Evolutionary conservation across 179 eudicot species (phyloP).

Genomic region (Camellia oleifera): DNA sequence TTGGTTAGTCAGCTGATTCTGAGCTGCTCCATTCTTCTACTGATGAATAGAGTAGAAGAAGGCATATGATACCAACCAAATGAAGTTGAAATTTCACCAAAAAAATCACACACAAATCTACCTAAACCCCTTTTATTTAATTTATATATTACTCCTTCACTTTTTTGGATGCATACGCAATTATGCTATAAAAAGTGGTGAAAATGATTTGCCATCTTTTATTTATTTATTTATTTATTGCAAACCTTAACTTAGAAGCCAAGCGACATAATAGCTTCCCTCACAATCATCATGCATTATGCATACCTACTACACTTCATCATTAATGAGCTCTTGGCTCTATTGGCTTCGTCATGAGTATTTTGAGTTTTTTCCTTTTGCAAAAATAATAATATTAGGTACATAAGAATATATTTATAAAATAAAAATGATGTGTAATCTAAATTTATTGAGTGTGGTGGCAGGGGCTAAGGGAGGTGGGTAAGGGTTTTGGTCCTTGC

Average conservation of each 20-base stretch:
- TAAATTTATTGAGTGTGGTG: too few relatives aligned
- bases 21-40: not conserved
- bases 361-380: too few relatives aligned
- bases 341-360: too few relatives aligned
- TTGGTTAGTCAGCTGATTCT: not conserved
- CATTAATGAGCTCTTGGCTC: not conserved
- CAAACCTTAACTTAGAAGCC: slow-evolving; percentile 36
- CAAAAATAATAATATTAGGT: too few relatives aligned
- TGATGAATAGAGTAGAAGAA: slow-evolving; percentile 7
- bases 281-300: slow-evolving; percentile 16
- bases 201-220: slow-evolving; percentile 27
- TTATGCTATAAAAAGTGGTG: slow-evolving; percentile 9
- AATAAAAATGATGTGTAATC: too few relatives aligned
- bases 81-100: slow-evolving; percentile 25
- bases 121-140: slow-evolving; percentile 15
- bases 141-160: not conserved
- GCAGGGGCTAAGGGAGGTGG: too few relatives aligned
- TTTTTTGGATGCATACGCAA: not conserved
- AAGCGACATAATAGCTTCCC: slow-evolving; percentile 29
- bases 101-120: slow-evolving; percentile 7
- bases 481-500: too few relatives aligned
- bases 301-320: slow-evolving; percentile 16
- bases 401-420: too few relatives aligned
- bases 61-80: slow-evolving; percentile 24
- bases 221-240: too few relatives aligned